A percentile compares a stretch with the other conserved stretches of the same genome.
These are phyloP conservation scores for Salix udensis DNA, from an alignment of 345 rosid genomes.

Conservation along the genomic window DNA sequence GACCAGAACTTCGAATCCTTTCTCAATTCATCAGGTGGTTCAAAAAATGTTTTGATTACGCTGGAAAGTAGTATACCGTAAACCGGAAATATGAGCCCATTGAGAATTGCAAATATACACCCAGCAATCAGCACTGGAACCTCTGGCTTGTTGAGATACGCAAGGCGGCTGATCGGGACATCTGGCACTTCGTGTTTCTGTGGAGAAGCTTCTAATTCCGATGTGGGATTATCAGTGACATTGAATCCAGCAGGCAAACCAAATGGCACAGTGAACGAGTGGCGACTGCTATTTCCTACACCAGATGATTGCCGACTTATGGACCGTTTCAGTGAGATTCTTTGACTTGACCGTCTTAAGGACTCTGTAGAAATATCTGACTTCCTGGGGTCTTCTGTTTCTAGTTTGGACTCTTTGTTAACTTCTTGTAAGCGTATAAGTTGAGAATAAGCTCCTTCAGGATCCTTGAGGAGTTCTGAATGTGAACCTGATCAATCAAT, in stretches of 20 bases:
- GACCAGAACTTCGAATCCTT: conserved; percentile 75
- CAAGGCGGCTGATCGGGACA: conserved; percentile 55
- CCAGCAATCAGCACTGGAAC: conserved; percentile 58
- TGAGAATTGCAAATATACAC: conserved; percentile 38
- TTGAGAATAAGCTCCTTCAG: conserved; percentile 82
- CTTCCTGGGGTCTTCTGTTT: conserved; percentile 31
- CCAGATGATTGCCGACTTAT: conserved; percentile 60
- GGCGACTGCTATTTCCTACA: conserved; percentile 54
- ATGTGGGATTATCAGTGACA: conserved; percentile 23
- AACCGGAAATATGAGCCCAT: conserved; percentile 59
- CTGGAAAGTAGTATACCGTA: conserved; percentile 57
- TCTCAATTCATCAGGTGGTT: conserved; percentile 52
- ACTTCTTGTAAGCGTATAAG: conserved; percentile 77
- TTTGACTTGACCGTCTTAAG: conserved; percentile 31
- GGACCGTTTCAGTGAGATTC: conserved; percentile 43
- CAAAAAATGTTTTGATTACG: conserved; percentile 48
- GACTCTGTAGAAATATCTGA: conserved; percentile 8
- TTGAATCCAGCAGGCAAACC: conserved; percentile 50
- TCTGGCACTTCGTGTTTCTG: conserved; percentile 27
- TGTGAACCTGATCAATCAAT: conserved; percentile 37
- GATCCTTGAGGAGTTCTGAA: conserved; percentile 53
- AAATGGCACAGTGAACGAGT: conserved; percentile 52
- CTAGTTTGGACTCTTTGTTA: conserved; percentile 35
- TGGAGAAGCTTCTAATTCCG: conserved; percentile 28
- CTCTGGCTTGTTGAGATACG: conserved; percentile 80